Conservation (phyloP, 192 early-diverging fungal genomes). For the Rhizophagus clarus region DNA sequence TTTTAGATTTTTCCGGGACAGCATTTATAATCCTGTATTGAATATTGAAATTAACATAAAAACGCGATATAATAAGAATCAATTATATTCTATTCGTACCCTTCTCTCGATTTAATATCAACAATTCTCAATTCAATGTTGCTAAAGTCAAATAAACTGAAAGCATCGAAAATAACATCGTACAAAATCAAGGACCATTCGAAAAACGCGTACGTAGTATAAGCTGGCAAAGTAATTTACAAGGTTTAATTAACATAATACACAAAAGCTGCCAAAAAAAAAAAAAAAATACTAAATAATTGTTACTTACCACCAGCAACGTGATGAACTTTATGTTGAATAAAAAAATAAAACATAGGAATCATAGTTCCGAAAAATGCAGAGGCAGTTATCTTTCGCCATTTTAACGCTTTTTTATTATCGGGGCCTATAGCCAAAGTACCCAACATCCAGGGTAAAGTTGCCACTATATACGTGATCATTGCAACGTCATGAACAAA, state of each 20-base stretch:
- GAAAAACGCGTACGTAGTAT: slow-evolving; percentile 81
- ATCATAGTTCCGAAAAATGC: slow-evolving; percentile 71
- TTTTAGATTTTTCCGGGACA: background rate
- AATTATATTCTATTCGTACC: slow-evolving; percentile 5
- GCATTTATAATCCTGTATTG: background rate
- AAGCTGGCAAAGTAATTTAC: slow-evolving; percentile 46
- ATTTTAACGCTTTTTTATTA: slow-evolving; percentile 50
- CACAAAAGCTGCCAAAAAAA: background rate
- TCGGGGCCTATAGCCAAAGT: slow-evolving; percentile 54
- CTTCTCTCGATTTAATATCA: slow-evolving; percentile 37
- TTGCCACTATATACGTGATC: slow-evolving; percentile 76
- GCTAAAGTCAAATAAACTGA: slow-evolving; percentile 68
- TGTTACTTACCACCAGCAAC: slow-evolving; percentile 59
- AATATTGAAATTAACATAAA: background rate
- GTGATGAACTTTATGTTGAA: slow-evolving; percentile 74
- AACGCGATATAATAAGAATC: background rate
- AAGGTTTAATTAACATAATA: background rate
- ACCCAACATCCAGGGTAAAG: slow-evolving; percentile 73
- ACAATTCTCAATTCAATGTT: slow-evolving; percentile 53
- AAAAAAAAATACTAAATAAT: too few species aligned
- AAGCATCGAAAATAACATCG: slow-evolving; percentile 76
- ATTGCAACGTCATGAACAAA: slow-evolving; percentile 79
- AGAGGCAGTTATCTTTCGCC: slow-evolving; percentile 55
- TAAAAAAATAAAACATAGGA: slow-evolving; percentile 79
- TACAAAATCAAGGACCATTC: slow-evolving; percentile 84